Percentiles rank a stretch among this genome's conserved stretches.
phyloP scores from a whole-genome alignment of 257 asterid genomes.

The Jacaranda mimosifolia region DNA sequence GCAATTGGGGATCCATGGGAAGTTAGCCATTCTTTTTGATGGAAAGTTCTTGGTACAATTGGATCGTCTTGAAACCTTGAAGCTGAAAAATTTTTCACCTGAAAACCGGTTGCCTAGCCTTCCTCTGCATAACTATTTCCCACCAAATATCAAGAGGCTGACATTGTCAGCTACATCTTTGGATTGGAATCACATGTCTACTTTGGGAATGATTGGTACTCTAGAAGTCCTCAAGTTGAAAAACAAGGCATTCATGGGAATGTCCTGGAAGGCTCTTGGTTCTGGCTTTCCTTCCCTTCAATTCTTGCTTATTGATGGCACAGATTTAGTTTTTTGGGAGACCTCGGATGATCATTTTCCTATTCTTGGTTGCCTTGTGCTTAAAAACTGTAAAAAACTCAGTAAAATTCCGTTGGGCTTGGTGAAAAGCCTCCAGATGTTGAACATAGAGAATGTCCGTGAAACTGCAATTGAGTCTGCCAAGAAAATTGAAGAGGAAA shows the following conservation, averaged over 20 bases:
- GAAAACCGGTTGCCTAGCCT: not conserved
- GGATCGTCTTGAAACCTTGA: not conserved
- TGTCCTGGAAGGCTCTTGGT: not conserved
- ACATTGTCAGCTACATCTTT: not conserved
- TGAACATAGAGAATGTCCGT: constrained; percentile 31
- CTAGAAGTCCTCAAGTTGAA: not conserved
- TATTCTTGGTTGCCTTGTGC: constrained; percentile 35
- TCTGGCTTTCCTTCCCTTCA: not conserved
- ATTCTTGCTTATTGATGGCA: not conserved
- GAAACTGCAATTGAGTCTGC: constrained; percentile 5
- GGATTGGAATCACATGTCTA: not conserved
- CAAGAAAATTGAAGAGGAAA: constrained; percentile 23
- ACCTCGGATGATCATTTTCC: constrained; percentile 32
- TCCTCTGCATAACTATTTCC: not conserved
- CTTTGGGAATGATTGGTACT: not conserved
- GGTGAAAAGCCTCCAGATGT: constrained; percentile 38
- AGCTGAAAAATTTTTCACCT: not conserved
- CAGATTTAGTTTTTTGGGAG: constrained; percentile 39
- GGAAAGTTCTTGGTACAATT: not conserved
- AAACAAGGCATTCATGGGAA: not conserved
- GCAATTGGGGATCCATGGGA: not conserved
- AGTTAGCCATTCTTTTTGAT: not conserved
- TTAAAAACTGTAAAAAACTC: constrained; percentile 41
- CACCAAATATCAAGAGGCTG: not conserved
- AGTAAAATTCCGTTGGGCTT: constrained; percentile 37